Conservation (phyloP, 2,329 filamentous ascomycete species). For the Ascochyta pisi region DNA sequence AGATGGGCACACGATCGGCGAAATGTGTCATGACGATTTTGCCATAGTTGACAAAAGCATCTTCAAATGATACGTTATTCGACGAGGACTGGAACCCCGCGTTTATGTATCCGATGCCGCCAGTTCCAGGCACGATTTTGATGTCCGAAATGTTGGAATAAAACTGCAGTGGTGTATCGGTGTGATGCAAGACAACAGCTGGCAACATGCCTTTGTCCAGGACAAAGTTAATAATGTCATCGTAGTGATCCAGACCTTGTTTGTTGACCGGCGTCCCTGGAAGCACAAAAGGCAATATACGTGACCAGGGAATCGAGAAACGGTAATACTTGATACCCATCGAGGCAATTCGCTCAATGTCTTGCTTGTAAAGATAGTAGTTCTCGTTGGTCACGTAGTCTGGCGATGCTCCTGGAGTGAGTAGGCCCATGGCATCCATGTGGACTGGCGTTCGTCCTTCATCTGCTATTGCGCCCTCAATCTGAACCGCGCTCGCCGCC, state of each 20-base stretch:
- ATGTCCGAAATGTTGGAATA: conserved; percentile 44
- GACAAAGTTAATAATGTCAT: conserved; percentile 60
- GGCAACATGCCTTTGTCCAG: conserved; percentile 60
- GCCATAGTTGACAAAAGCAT: conserved; percentile 62
- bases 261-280: conserved; percentile 61
- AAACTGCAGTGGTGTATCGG: conserved; percentile 57
- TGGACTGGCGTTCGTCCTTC: conserved; percentile 36
- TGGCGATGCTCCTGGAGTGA: conserved; percentile 13
- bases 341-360: conserved; percentile 60
- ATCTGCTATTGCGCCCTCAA: conserved; percentile 43
- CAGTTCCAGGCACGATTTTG: conserved; percentile 25
- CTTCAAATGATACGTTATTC: conserved; percentile 56
- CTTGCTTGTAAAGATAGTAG: conserved; percentile 64
- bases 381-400: conserved; percentile 55
- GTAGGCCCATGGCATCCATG: conserved; percentile 24
- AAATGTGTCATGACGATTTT: conserved; percentile 61
- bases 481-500: conserved; percentile 36
- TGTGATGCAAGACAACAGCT: conserved; percentile 58
- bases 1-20: conserved; percentile 59
- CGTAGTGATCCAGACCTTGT: conserved; percentile 60
- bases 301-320: conserved; percentile 61
- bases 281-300: conserved; percentile 61
- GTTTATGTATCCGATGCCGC: conserved; percentile 36
- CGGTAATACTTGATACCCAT: conserved; percentile 61
- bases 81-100: conserved; percentile 48